phyloP scores from a whole-genome alignment of 331 rosid species.

The Acacia pycnantha region DNA sequence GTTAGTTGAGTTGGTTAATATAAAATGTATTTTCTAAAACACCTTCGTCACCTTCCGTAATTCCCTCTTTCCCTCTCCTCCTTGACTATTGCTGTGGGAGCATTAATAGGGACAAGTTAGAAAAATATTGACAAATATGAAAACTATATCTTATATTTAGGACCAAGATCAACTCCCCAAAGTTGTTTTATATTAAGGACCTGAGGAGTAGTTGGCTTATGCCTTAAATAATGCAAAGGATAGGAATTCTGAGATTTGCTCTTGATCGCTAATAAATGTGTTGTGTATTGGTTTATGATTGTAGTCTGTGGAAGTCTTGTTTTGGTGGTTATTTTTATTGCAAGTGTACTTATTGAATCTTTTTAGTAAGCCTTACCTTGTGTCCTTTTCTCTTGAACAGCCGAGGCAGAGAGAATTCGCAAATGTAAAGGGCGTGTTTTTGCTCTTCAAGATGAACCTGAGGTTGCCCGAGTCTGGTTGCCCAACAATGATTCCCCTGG shows the following conservation, averaged over 20 bases:
- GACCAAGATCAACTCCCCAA: no score
- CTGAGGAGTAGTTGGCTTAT: not conserved
- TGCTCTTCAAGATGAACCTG: constrained; percentile 97
- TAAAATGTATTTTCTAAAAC: no score
- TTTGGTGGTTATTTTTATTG: not conserved
- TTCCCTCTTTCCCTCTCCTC: no score
- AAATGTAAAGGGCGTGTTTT: constrained; percentile 92
- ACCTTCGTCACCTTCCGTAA: no score
- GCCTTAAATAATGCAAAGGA: not conserved
- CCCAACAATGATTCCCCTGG: constrained; percentile 96
- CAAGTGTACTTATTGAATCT: not conserved
- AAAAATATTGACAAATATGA: no score
- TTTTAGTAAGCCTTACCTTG: not conserved
- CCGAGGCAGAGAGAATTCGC: constrained; percentile 92
- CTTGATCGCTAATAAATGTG: not conserved
- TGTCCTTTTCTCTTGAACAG: constrained; percentile 38
- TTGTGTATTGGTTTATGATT: not conserved
- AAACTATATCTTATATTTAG: no score
- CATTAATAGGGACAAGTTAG: no score
- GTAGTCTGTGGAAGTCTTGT: not conserved
- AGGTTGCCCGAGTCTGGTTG: constrained; percentile 94
- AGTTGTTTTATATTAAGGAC: no score
- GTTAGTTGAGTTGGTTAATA: no score
- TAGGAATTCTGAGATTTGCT: not conserved
- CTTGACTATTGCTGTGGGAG: no score